Evolutionary conservation across 345 rosid species (phyloP), one percentile per base, ranked within the genome.

Genomic region (Passiflora organensis): DNA sequence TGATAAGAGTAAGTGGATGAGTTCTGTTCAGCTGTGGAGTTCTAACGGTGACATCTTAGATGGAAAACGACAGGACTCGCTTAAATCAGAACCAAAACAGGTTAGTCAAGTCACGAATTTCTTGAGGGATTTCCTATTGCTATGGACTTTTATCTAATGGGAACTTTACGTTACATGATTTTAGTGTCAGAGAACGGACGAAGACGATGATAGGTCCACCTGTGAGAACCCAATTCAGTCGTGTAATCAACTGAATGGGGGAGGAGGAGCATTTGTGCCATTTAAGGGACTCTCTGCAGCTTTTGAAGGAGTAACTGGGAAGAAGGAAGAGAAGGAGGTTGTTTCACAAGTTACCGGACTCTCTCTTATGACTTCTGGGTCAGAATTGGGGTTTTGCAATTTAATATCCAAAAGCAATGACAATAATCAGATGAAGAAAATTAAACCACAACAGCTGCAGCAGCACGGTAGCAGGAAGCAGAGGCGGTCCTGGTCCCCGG

Each of bases 401-500:
- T 44, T 58, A 10, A 51, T 21, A 4, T 43, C 53, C n/a, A 64
- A 56, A 46, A 64, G 19, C 45, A 53, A 34, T 61, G 46, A 23
- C 34, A 28, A 8, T n/a, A n/a, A n/a, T n/a, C n/a, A n/a, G n/a
- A n/a, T n/a, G n/a, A n/a, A n/a, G n/a, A n/a, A n/a, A n/a, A n/a
- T n/a, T n/a, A n/a, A n/a, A n/a, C n/a, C n/a, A n/a, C n/a, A n/a
- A n/a, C 34, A 28, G 34, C 65, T n/a, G 19, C 72, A 42, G 13
- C 74, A 41, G 36, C 78, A 56, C 28, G 58, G 63, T 60, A 18
- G 32, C 57, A 80, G 79, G 86, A 85, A 89, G 52, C 89, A 76
- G 59, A 70, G 95, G 62, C 65, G 95, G 43, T 80, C 76, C 66
- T 89, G 97, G 95, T 82, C 97, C n/a, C 83, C 86, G 9, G 87